These are phyloP conservation scores for Meredithiella fracta DNA, from an alignment of 2,329 filamentous ascomycete species.

Conservation along the genomic window DNA sequence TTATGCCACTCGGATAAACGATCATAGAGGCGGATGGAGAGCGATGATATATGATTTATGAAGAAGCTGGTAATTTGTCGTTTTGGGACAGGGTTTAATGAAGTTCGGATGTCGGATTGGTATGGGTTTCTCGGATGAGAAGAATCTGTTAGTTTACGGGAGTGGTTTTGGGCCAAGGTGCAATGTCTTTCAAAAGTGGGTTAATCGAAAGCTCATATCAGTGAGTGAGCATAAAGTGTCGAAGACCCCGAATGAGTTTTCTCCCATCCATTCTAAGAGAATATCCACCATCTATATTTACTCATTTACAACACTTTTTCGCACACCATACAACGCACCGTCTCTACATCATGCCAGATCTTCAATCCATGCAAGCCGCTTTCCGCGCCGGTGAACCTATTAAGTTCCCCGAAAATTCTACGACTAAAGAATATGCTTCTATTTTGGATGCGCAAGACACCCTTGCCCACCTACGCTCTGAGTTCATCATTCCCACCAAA, in stretches of 20 bases:
- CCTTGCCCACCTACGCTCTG: constrained; percentile 43
- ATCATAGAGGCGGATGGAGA: too few species aligned
- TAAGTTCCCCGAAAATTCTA: constrained; percentile 21
- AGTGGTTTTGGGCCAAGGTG: too few species aligned
- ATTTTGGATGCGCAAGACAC: constrained; percentile 43
- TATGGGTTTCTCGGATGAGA: background rate
- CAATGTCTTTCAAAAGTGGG: too few species aligned
- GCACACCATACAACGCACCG: too few species aligned
- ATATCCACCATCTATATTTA: too few species aligned
- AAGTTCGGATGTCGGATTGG: background rate
- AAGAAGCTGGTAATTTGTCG: background rate
- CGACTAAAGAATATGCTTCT: constrained; percentile 31
- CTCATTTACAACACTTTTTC: too few species aligned
- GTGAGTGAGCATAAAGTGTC: background rate
- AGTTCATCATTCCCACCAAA: constrained; percentile 66
- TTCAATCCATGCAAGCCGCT: background rate
- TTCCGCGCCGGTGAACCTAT: background rate
- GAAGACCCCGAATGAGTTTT: background rate
- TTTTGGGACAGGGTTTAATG: background rate
- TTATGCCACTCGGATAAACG: too few species aligned
- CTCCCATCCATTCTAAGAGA: too few species aligned
- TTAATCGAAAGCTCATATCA: background rate
- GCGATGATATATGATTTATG: background rate
- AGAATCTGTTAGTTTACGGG: too few species aligned
- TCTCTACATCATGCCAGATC: background rate